Base-by-base conservation (phyloP, 2,329 filamentous ascomycete genomes). In the Colletotrichum sidae region DNA sequence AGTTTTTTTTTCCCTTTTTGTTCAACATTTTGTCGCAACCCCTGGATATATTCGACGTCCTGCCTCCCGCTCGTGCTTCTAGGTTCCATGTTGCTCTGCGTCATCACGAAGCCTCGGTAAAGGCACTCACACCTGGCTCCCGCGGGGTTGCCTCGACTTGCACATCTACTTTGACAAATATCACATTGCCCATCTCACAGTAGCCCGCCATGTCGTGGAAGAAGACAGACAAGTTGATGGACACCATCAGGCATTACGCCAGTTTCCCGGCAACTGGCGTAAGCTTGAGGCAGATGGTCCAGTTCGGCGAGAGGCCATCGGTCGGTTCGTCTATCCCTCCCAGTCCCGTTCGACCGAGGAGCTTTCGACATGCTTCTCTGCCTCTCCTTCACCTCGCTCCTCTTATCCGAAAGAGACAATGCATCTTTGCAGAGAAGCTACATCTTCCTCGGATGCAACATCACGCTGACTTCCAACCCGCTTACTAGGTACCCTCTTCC, bases 281-380 rank as follows among this genome's bases (percentile, higher is more conserved):
- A 73, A 97, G 94, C 77, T 86, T 99, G 80, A 89, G 96, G 78
- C 96, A 99, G 86, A 99, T 99, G 96, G 95, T 98, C 65, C 95
- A 98, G 79, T 98, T 98, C 79, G 95, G 95, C 76, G 94, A 97
- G 83, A 92, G 90, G 78, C 94, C 95, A 57, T 97, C 94, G 13
- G 92, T 90, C 72, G 93, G 93, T 96, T 83, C 74, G 86, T 78
- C 62, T 47, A n/a, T 35, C 38, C 60, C 51, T 52, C 17, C 33
- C 42, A 63, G 8, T 47, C 55, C 39, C 59, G 53, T 25, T 55
- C 68, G 56, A 55, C 56, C 61, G 56, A 65, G 52, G 47, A 51
- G 35, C 42, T 15, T 56, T 65, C 42, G 38, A 9, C 12, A 34
- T 45, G 55, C 55, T 61, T 70, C 42, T 63, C 47, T 6, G 15